These are phyloP conservation scores for Sugiyamaella boreocaroliniensis DNA, from an alignment of 805 yeast genomes.

Conservation along the genomic window DNA sequence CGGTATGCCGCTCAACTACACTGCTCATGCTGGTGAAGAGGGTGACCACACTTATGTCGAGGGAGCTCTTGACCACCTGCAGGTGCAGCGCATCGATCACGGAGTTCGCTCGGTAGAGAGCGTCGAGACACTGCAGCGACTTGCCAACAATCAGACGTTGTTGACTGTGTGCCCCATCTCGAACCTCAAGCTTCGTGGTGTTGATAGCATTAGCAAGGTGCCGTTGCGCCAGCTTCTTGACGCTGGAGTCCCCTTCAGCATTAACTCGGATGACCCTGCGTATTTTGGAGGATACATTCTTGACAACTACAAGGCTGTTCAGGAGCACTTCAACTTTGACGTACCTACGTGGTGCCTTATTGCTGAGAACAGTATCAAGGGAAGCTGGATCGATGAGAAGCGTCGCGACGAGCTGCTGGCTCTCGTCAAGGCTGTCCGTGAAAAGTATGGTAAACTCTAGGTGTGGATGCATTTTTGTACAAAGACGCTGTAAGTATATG, in stretches of 20 bases:
- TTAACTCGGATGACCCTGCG: slow-evolving; percentile 76
- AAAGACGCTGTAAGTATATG: background rate
- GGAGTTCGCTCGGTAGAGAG: slow-evolving; percentile 63
- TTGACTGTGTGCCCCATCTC: slow-evolving; percentile 73
- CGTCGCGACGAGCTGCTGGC: slow-evolving; percentile 42
- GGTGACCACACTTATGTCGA: slow-evolving; percentile 67
- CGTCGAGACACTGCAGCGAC: slow-evolving; percentile 45
- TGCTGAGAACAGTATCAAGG: slow-evolving; percentile 59
- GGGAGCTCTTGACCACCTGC: slow-evolving; percentile 50
- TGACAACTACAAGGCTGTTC: slow-evolving; percentile 66
- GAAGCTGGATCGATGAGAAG: slow-evolving; percentile 62
- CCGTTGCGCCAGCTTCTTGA: slow-evolving; percentile 61
- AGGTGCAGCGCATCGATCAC: slow-evolving; percentile 71
- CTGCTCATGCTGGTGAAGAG: slow-evolving; percentile 90
- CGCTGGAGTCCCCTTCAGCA: slow-evolving; percentile 58
- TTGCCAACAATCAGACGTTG: slow-evolving; percentile 51
- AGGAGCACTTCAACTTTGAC: slow-evolving; percentile 57
- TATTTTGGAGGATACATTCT: slow-evolving; percentile 80
- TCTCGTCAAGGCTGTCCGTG: slow-evolving; percentile 11
- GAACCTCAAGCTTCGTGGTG: slow-evolving; percentile 69
- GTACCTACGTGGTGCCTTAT: slow-evolving; percentile 55
- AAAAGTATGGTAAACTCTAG: background rate
- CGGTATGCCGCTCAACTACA: slow-evolving; percentile 51
- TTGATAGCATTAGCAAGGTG: slow-evolving; percentile 55
- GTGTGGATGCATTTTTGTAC: background rate